phyloP scores from a whole-genome alignment of 148 eudicot species.

The Heliosperma pusillum region DNA sequence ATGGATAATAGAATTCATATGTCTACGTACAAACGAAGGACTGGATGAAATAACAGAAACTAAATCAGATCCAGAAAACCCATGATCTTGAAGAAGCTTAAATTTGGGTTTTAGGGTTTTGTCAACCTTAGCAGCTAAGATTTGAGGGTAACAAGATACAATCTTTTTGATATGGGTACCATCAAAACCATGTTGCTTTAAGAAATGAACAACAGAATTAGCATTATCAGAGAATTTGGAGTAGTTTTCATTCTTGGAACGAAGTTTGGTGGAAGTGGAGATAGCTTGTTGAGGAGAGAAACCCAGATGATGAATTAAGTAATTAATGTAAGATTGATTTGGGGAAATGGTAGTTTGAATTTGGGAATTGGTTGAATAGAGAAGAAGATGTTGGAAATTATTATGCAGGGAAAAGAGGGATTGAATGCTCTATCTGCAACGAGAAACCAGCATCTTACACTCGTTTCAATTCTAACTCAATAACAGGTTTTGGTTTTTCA shows the following conservation, averaged over 20 bases:
- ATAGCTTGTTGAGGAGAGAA: slow-evolving; percentile 34
- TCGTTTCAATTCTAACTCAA: too few species aligned
- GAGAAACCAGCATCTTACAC: too few species aligned
- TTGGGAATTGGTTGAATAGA: background rate
- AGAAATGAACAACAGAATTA: slow-evolving; percentile 16
- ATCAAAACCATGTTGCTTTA: slow-evolving; percentile 24
- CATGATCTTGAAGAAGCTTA: slow-evolving; percentile 24
- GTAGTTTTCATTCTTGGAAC: background rate
- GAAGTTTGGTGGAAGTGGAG: slow-evolving; percentile 16
- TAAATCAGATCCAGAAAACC: slow-evolving; percentile 31
- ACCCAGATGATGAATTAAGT: slow-evolving; percentile 27
- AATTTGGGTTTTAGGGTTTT: slow-evolving; percentile 41
- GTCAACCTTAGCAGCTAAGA: slow-evolving; percentile 20
- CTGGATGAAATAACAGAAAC: background rate
- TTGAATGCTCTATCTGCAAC: background rate
- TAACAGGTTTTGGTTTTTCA: too few species aligned
- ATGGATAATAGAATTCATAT: slow-evolving; percentile 7
- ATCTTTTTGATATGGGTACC: slow-evolving; percentile 20
- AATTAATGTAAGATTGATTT: slow-evolving; percentile 1
- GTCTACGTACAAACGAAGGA: background rate
- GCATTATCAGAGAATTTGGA: slow-evolving; percentile 11
- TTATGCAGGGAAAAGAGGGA: background rate
- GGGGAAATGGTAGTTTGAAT: too few species aligned
- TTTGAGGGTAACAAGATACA: background rate
- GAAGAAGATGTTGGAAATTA: background rate